Evolutionary conservation across 768 basidiomycete species (phyloP).

Genomic region (Termitomyces sp.): DNA sequence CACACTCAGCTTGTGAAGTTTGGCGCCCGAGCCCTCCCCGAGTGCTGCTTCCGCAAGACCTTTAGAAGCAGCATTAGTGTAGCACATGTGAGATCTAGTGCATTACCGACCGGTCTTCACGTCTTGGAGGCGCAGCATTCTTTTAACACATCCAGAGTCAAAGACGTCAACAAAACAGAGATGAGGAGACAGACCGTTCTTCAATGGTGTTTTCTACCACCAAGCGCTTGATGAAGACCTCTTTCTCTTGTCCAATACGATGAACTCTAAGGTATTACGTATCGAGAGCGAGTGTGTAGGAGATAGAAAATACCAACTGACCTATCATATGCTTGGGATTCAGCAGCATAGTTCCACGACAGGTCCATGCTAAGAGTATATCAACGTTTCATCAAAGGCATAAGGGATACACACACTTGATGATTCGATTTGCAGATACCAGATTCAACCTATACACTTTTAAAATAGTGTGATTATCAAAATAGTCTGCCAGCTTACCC

Average conservation of each 20-base stretch:
- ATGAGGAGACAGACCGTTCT: conserved; percentile 51
- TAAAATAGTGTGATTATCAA: neutral
- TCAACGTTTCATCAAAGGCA: neutral
- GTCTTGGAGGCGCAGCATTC: conserved; percentile 67
- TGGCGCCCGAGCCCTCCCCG: conserved; percentile 59
- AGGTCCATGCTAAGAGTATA: conserved; percentile 50
- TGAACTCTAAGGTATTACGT: conserved; percentile 45
- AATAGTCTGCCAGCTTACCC: conserved; percentile 24
- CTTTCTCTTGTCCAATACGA: conserved; percentile 66
- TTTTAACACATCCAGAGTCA: conserved; percentile 14
- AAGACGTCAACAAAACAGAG: neutral
- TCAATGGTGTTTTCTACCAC: conserved; percentile 69
- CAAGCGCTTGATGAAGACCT: conserved; percentile 62
- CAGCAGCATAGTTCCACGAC: conserved; percentile 70
- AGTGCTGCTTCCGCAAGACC: conserved; percentile 65
- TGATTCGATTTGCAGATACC: conserved; percentile 61
- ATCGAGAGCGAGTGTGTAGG: conserved; percentile 14
- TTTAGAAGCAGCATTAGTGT: conserved; percentile 5
- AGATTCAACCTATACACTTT: conserved; percentile 41
- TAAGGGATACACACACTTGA: conserved; percentile 41
- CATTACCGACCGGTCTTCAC: conserved; percentile 46
- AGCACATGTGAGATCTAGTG: neutral
- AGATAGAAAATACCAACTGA: conserved; percentile 10
- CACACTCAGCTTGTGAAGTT: conserved; percentile 62
- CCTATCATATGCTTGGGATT: conserved; percentile 59